Evolutionary conservation across 129 eudicot genomes (phyloP).

Genomic region (Pittosporum tobira): DNA sequence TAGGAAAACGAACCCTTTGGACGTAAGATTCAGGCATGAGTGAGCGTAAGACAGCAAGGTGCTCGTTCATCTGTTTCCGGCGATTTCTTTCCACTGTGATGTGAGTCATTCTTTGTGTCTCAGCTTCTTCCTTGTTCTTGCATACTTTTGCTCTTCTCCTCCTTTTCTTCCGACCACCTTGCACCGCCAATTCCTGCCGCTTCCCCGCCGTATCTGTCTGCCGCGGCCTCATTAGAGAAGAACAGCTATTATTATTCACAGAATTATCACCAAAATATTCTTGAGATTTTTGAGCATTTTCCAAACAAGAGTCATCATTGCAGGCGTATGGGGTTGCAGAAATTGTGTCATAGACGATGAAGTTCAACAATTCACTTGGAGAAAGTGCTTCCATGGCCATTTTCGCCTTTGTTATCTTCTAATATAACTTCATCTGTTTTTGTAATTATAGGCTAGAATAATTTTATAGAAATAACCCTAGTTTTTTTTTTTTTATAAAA

Average conservation of each 20-base stretch:
- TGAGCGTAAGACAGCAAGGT: conserved; percentile 76
- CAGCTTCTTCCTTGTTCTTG: conserved; percentile 95
- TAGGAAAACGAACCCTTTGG: conserved; percentile 50
- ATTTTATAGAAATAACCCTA: conserved; percentile 19
- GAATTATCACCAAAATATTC: conserved; percentile 22
- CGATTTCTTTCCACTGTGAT: conserved; percentile 90
- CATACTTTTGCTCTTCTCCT: conserved; percentile 67
- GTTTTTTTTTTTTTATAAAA: too few species aligned
- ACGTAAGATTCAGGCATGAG: conserved; percentile 98
- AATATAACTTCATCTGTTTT: conserved; percentile 20
- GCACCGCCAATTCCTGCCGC: conserved; percentile 24
- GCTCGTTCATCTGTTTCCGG: conserved; percentile 92
- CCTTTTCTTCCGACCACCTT: conserved; percentile 71
- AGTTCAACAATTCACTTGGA: conserved; percentile 67
- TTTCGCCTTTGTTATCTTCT: conserved; percentile 28
- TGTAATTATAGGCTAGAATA: conserved; percentile 12
- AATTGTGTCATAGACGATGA: conserved; percentile 63
- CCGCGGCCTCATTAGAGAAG: not conserved
- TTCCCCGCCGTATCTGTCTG: conserved; percentile 11
- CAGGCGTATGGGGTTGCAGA: conserved; percentile 50
- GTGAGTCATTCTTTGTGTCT: conserved; percentile 94
- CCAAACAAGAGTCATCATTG: conserved; percentile 25
- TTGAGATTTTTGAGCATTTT: conserved; percentile 9
- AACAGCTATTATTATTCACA: not conserved
- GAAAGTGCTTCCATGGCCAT: conserved; percentile 85